Base-by-base conservation (phyloP, 2,329 filamentous ascomycete genomes). In the Moelleriella libera region DNA sequence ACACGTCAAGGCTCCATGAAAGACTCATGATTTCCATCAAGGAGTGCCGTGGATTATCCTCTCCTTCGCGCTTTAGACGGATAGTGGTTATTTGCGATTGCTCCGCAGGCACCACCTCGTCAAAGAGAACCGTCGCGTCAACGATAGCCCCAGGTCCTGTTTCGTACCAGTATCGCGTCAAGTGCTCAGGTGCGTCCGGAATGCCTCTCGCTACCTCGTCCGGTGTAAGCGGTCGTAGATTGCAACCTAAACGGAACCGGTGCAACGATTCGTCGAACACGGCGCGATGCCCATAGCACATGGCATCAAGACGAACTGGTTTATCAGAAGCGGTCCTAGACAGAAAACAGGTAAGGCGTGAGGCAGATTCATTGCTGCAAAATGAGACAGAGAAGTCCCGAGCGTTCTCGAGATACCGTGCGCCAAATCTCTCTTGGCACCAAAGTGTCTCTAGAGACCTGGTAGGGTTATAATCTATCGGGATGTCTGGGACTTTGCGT, bases 11-110 rank as follows among this genome's bases (percentile, higher is more conserved):
- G 5, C 59, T 58, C 53, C 62, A 55, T 14, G 54, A 58, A 37
- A 60, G 55, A 10, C 57, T 60, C 48, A 62, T 57, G 43, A 65
- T 58, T 47, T 66, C 63, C 55, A 63, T 59, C 29, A 65, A 51
- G 6, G 51, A 54, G 48, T 66, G 63, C 63, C 62, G 66, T 31
- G 55, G 52, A 48, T 66, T 65, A 2, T 29, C 46, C 6, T 54
- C 50, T 7, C 60, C 61, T 51, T 66, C 63, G n/a, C 63, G 56
- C 49, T 62, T 63, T 34, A 64, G 47, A 6, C 63, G 52, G n/a
- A 64, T 53, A 28, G 47, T 47, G 12, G 37, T 43, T 12, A 37
- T 12, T 11, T 41, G 42, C 40, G 5, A 37, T 29, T 14, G 29
- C 41, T 12, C 42, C 50, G 10, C 30, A 30, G n/a, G 8, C 30